Evolutionary conservation across 345 rosid genomes (phyloP).

Genomic region (Murraya paniculata): DNA sequence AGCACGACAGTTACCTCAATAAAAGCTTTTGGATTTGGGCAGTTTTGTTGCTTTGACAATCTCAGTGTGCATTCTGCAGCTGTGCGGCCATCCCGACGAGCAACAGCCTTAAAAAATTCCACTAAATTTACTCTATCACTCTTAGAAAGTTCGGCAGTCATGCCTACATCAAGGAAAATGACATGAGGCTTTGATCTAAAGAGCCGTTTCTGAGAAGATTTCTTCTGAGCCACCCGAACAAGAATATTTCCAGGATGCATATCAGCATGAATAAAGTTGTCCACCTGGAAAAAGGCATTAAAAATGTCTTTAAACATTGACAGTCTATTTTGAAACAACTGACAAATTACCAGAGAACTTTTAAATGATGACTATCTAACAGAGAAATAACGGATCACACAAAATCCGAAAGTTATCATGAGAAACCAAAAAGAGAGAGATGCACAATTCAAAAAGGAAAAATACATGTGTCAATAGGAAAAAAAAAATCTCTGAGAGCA

Average conservation of each 20-base stretch:
- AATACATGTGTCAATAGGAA: not conserved
- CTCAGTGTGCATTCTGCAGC: conserved; percentile 87
- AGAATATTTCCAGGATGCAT: conserved; percentile 99
- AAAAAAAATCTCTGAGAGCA: not conserved
- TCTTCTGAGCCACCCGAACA: conserved; percentile 62
- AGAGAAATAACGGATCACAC: conserved; percentile 3
- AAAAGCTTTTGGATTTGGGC: conserved; percentile 87
- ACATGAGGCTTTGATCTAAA: conserved; percentile 91
- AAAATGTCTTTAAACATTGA: not conserved
- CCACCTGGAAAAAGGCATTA: conserved; percentile 64
- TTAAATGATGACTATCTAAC: not conserved
- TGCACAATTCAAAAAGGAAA: not conserved
- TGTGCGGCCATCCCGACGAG: conserved; percentile 82
- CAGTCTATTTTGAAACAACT: not conserved
- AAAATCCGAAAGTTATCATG: not conserved
- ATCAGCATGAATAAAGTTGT: conserved; percentile 97
- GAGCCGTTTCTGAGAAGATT: conserved; percentile 56
- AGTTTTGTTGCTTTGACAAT: conserved; percentile 78
- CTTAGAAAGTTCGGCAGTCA: conserved; percentile 98
- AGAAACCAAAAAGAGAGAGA: not conserved
- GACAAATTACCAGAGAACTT: not conserved
- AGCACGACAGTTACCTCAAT: conserved; percentile 43
- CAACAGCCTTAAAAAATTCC: conserved; percentile 93
- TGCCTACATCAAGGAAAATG: conserved; percentile 95
- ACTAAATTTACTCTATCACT: conserved; percentile 69